A percentile compares a stretch with the other conserved stretches of the same genome.
Conservation (phyloP, 2,329 filamentous ascomycete genomes). For the Diplodia sapinea region DNA sequence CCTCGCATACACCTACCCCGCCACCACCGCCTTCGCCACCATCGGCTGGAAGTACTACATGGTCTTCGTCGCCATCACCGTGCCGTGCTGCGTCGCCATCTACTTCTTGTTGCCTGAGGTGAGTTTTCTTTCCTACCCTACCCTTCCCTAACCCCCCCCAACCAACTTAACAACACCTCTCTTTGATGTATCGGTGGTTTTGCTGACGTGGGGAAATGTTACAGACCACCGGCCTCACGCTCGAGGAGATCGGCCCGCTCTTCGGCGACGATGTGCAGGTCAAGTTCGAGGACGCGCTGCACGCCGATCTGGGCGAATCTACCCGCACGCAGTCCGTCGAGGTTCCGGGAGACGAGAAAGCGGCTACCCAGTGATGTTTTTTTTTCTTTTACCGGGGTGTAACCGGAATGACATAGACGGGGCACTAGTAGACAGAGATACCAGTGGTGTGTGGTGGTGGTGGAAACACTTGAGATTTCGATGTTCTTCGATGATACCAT, state of each 20-base stretch:
- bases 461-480: background rate
- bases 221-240: conserved; percentile 40
- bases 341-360: background rate
- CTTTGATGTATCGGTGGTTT: no score
- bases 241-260: conserved; percentile 43
- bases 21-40: conserved; percentile 35
- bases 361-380: no score
- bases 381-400: no score
- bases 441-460: no score
- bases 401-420: no score
- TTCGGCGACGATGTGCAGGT: conserved; percentile 42
- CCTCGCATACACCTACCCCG: conserved; percentile 35
- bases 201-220: no score
- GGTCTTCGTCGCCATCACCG: conserved; percentile 39
- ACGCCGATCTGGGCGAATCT: conserved; percentile 11
- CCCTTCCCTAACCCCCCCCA: no score
- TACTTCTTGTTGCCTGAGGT: conserved; percentile 40
- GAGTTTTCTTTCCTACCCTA: no score
- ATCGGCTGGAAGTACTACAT: conserved; percentile 45
- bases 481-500: background rate
- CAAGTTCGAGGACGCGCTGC: conserved; percentile 36
- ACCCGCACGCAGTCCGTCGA: background rate
- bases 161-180: no score
- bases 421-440: no score
- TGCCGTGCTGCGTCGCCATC: conserved; percentile 37